A percentile compares a stretch with the other conserved stretches of the same genome.
Evolutionary conservation across 75 land plant species (phyloP).

Genomic region (Pinus taeda): DNA sequence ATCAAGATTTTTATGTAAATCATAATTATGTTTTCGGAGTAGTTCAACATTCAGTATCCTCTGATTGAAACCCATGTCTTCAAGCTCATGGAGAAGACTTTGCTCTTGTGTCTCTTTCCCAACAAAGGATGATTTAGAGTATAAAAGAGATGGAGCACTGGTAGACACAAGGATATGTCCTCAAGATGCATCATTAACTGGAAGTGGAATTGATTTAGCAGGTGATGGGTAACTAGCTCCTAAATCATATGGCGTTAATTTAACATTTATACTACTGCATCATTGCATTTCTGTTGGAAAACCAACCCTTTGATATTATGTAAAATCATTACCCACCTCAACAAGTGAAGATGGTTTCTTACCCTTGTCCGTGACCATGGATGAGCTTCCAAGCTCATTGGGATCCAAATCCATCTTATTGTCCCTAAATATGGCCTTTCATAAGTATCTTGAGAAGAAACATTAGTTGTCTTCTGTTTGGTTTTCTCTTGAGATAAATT

Average conservation of each 20-base stretch:
- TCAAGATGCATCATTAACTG: not conserved
- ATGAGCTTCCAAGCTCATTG: too few relatives aligned
- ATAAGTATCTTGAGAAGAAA: too few relatives aligned
- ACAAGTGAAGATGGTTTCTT: not conserved
- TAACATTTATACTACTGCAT: not conserved
- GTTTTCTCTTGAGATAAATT: too few relatives aligned
- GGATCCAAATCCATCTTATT: too few relatives aligned
- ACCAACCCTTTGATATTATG: not conserved
- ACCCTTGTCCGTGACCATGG: too few relatives aligned
- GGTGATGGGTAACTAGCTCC: not conserved
- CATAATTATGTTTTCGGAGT: too few relatives aligned
- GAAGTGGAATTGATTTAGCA: not conserved
- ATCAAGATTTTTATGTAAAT: conserved; percentile 48
- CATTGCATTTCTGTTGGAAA: not conserved
- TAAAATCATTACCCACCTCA: too few relatives aligned
- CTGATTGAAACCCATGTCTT: conserved; percentile 84
- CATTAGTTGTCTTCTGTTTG: too few relatives aligned
- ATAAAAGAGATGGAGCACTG: not conserved
- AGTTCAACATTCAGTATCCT: conserved; percentile 47
- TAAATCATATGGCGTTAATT: not conserved
- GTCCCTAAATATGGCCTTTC: too few relatives aligned
- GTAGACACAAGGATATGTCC: not conserved
- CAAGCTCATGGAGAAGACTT: conserved; percentile 46
- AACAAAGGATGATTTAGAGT: not conserved
- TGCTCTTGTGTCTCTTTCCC: not conserved